Evolutionary conservation across 2,329 filamentous ascomycete species (phyloP).

Genomic region (Cercospora sp.): DNA sequence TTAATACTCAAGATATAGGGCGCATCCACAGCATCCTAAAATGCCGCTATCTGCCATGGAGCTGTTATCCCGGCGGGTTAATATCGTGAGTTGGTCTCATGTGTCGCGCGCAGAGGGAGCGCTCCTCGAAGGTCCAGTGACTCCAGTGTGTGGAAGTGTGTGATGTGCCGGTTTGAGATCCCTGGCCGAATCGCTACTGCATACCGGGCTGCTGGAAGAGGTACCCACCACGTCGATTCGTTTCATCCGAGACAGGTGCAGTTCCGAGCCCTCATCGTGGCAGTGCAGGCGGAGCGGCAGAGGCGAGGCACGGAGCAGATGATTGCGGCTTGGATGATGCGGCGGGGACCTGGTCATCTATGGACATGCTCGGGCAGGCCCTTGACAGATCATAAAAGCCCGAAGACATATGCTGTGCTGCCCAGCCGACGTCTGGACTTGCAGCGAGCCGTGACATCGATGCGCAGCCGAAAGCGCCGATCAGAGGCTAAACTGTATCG

Average conservation of each 20-base stretch:
- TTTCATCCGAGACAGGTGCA: conserved; percentile 2
- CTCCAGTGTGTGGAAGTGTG: not conserved
- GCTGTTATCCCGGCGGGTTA: not conserved
- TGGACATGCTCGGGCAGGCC: conserved; percentile 19
- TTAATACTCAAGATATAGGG: not conserved
- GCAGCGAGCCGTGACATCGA: conserved; percentile 1
- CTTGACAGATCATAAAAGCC: conserved; percentile 7
- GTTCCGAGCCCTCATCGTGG: not conserved
- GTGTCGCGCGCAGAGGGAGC: not conserved
- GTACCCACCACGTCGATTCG: conserved; percentile 1
- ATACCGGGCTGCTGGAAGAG: conserved; percentile 27
- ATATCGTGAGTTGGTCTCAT: not conserved
- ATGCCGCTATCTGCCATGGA: not conserved
- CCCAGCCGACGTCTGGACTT: conserved; percentile 6
- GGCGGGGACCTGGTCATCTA: not conserved
- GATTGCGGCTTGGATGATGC: not conserved
- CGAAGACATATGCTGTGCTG: conserved; percentile 15
- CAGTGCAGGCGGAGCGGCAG: not conserved
- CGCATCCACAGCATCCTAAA: not conserved
- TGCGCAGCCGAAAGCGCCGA: conserved; percentile 12
- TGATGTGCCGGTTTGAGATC: conserved; percentile 11
- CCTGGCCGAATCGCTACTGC: conserved; percentile 7
- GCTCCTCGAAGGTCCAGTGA: not conserved
- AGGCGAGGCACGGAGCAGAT: not conserved
- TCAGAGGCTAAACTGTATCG: conserved; percentile 19